Percentiles rank a stretch among this genome's conserved stretches.
These are phyloP conservation scores for Amyloporia xantha DNA, from an alignment of 768 basidiomycete species.

Conservation along the genomic window DNA sequence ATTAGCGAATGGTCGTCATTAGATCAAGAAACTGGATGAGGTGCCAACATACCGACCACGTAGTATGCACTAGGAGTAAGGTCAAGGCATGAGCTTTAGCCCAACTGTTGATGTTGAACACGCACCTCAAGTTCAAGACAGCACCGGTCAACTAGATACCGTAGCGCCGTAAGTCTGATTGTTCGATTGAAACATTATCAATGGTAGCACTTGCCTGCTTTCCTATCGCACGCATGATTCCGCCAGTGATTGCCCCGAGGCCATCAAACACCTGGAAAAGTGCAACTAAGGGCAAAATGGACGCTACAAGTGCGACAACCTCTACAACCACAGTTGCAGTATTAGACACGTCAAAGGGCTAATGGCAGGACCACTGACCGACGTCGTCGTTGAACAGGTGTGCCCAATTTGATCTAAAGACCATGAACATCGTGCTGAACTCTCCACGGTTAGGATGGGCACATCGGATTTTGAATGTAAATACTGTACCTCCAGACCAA, in stretches of 20 bases:
- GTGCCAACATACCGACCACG: conserved; percentile 45
- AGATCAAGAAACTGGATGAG: not conserved
- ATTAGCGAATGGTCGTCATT: no score
- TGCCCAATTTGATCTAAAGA: conserved; percentile 45
- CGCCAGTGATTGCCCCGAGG: conserved; percentile 55
- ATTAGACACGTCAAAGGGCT: not conserved
- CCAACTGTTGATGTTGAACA: no score
- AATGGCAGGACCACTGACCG: conserved; percentile 9
- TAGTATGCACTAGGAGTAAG: conserved; percentile 58
- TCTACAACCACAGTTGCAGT: conserved; percentile 10
- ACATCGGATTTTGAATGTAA: not conserved
- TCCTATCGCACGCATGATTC: conserved; percentile 78
- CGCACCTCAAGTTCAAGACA: conserved; percentile 66
- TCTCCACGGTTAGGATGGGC: not conserved
- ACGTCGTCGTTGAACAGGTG: conserved; percentile 55
- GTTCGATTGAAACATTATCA: not conserved
- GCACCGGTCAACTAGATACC: conserved; percentile 57
- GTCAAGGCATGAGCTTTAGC: conserved; percentile 6
- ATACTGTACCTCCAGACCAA: conserved; percentile 51
- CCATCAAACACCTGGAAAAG: conserved; percentile 87
- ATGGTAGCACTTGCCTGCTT: conserved; percentile 44
- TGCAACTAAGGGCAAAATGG: conserved; percentile 55
- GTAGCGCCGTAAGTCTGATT: not conserved
- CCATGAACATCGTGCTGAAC: conserved; percentile 34
- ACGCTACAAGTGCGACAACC: conserved; percentile 44